Percentiles rank a stretch among this genome's conserved stretches.
phyloP scores from a whole-genome alignment of 2,329 filamentous ascomycete species.

The Epichloe gansuensis region DNA sequence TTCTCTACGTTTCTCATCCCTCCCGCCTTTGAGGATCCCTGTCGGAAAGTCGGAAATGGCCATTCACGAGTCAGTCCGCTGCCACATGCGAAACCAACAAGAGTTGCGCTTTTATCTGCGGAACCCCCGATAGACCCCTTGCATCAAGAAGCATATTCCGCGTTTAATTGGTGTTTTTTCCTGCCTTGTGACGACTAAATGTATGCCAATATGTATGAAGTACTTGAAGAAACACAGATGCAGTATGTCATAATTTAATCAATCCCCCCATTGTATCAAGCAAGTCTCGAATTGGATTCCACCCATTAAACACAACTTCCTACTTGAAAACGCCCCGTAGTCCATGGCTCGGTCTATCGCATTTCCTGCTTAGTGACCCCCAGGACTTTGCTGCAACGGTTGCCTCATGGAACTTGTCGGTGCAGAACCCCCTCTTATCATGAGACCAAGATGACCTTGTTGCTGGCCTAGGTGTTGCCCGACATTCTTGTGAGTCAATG shows the following conservation, averaged over 20 bases:
- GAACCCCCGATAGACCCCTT: background rate
- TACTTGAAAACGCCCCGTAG: background rate
- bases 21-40: no score
- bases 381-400: background rate
- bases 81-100: no score
- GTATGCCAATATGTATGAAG: slow-evolving; percentile 1
- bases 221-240: background rate
- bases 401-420: background rate
- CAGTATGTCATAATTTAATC: background rate
- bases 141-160: background rate
- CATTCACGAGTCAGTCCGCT: no score
- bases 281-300: background rate
- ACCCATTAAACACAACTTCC: background rate
- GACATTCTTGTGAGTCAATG: background rate
- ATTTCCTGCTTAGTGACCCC: slow-evolving; percentile 6
- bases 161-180: background rate
- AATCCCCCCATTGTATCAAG: background rate
- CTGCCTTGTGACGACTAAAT: slow-evolving; percentile 1
- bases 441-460: slow-evolving; percentile 1
- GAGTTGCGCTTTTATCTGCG: no score
- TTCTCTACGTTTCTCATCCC: no score
- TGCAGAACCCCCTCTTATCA: background rate
- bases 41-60: no score
- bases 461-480: background rate
- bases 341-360: background rate